A percentile compares a stretch with the other conserved stretches of the same genome.
Evolutionary conservation across 2,329 filamentous ascomycete genomes (phyloP).

Genomic region (Orbilia javanica): DNA sequence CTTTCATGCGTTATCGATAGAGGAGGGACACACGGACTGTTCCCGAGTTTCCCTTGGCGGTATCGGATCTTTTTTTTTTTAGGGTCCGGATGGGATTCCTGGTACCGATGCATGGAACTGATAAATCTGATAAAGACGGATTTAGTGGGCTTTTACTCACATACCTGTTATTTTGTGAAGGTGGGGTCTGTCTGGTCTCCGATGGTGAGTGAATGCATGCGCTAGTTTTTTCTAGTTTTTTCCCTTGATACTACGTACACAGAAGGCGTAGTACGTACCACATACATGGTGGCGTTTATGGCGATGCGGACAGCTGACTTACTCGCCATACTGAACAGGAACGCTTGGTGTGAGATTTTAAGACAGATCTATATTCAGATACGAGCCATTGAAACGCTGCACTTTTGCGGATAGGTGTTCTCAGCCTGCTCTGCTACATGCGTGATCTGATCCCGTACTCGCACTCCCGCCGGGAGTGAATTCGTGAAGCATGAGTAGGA

Average conservation of each 20-base stretch:
- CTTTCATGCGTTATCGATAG: slow-evolving; percentile 48
- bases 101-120: slow-evolving; percentile 24
- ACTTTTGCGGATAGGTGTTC: background rate
- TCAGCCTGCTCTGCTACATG: slow-evolving; percentile 3
- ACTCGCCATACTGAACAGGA: slow-evolving; percentile 15
- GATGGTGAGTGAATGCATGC: slow-evolving; percentile 1
- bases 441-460: slow-evolving; percentile 1
- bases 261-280: background rate
- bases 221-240: slow-evolving; percentile 14
- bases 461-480: background rate
- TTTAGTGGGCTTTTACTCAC: background rate
- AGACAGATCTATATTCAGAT: slow-evolving; percentile 7
- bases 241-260: background rate
- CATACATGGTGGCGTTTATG: slow-evolving; percentile 26
- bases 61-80: slow-evolving; percentile 5
- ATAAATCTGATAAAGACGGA: slow-evolving; percentile 6
- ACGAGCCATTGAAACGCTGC: background rate
- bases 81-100: background rate
- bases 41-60: slow-evolving; percentile 6
- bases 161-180: background rate
- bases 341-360: background rate
- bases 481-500: background rate
- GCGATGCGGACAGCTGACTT: slow-evolving; percentile 14
- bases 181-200: background rate
- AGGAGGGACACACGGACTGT: slow-evolving; percentile 32